These are phyloP conservation scores for Rhipidocladum racemiflorum DNA, from an alignment of 176 grass and related monocot species.

Conservation along the genomic window DNA sequence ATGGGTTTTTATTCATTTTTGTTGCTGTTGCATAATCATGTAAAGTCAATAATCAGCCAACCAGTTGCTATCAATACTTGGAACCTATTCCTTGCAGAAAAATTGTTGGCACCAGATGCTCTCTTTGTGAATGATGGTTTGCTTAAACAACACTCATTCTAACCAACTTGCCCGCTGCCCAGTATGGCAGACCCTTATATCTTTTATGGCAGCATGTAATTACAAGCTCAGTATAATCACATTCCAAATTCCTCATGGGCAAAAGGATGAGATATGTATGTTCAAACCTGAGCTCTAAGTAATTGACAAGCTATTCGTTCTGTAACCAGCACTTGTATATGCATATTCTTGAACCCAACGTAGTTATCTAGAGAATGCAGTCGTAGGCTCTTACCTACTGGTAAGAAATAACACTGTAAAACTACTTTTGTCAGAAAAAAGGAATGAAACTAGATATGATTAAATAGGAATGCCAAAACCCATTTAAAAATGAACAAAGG, in stretches of 20 bases:
- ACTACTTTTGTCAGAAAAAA: not conserved
- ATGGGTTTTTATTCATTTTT: not conserved
- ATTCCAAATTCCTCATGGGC: not conserved
- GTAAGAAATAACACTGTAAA: not conserved
- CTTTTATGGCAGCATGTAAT: not conserved
- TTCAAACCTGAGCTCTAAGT: not conserved
- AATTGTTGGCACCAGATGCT: not conserved
- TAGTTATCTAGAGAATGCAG: not conserved
- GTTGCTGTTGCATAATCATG: not conserved
- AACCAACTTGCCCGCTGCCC: not conserved
- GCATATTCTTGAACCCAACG: not conserved
- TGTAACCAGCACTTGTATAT: not conserved
- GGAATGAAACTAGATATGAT: not conserved
- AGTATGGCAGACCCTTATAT: not conserved
- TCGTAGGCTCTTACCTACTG: not conserved
- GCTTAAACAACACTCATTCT: conserved; percentile 24
- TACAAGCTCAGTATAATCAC: not conserved
- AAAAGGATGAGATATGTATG: not conserved
- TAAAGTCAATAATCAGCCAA: not conserved
- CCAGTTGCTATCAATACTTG: conserved; percentile 16
- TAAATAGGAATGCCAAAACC: not conserved
- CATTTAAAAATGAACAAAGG: not conserved
- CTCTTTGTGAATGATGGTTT: conserved; percentile 15
- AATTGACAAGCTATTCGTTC: not conserved
- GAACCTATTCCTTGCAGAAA: not conserved